Conservation (phyloP, 164 flowering plant species). For the Paratinospora sagittata region DNA sequence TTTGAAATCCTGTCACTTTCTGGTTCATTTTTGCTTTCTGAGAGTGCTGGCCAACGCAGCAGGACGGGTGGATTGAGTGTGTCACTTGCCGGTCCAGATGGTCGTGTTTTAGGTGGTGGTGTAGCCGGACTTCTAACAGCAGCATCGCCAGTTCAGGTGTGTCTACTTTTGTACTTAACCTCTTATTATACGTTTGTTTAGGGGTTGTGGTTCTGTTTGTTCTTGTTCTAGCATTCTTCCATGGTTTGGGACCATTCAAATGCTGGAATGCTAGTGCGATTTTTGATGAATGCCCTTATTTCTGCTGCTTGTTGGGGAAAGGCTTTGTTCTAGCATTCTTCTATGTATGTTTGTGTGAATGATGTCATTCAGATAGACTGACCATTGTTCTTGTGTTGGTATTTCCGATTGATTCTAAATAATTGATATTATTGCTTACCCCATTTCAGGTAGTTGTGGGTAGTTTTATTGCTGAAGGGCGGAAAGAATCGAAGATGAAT, state of each 20-base stretch:
- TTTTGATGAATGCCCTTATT: not conserved
- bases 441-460: conserved; percentile 72
- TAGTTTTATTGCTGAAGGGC: conserved; percentile 57
- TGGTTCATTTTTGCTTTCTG: conserved; percentile 73
- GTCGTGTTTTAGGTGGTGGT: conserved; percentile 85
- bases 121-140: conserved; percentile 86
- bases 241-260: not conserved
- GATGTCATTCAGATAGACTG: not conserved
- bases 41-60: conserved; percentile 68
- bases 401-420: no score
- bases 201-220: not conserved
- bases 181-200: not conserved
- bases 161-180: not conserved
- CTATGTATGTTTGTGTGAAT: not conserved
- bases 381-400: no score
- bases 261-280: not conserved
- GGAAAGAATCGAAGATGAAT: conserved; percentile 40
- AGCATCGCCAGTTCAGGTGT: conserved; percentile 86
- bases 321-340: no score
- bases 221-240: not conserved
- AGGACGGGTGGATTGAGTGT: conserved; percentile 85
- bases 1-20: conserved; percentile 81
- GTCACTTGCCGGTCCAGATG: conserved; percentile 80
- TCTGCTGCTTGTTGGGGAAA: no score
- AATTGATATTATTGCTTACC: not conserved